phyloP scores from a whole-genome alignment of 192 early-diverging fungal genomes.

The Coemansia sp. region DNA sequence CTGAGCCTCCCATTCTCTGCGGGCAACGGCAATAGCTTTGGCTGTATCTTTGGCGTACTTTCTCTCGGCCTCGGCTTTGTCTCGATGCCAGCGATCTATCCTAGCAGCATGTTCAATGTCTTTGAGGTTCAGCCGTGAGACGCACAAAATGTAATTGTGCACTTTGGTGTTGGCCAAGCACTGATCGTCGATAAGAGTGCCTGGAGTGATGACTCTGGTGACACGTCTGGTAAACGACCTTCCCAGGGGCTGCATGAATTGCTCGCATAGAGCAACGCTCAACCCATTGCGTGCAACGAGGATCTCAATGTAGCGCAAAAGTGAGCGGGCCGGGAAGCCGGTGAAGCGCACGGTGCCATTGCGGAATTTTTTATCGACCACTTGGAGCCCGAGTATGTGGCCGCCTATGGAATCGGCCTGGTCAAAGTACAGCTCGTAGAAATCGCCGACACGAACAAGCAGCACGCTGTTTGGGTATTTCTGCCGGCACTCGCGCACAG shows the following conservation, averaged over 20 bases:
- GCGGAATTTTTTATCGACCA: constrained; percentile 63
- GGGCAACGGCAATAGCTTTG: constrained; percentile 3
- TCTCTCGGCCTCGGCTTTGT: constrained; percentile 5
- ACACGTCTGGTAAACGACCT: constrained; percentile 63
- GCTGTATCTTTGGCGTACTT: neutral
- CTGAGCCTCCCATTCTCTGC: constrained; percentile 5
- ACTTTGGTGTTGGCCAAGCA: constrained; percentile 56
- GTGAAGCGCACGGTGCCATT: constrained; percentile 59
- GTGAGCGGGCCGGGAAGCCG: constrained; percentile 63
- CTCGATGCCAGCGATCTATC: constrained; percentile 5
- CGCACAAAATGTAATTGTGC: constrained; percentile 74
- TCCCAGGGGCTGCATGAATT: constrained; percentile 52
- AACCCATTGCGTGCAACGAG: constrained; percentile 57
- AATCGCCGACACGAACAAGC: constrained; percentile 72
- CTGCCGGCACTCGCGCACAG: constrained; percentile 54
- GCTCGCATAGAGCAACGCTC: constrained; percentile 70
- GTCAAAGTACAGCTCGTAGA: constrained; percentile 76
- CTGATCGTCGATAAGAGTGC: constrained; percentile 77
- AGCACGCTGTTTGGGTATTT: constrained; percentile 67
- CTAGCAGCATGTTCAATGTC: neutral
- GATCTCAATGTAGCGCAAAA: constrained; percentile 64
- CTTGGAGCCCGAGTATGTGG: constrained; percentile 62
- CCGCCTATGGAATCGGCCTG: constrained; percentile 64
- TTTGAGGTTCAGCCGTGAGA: constrained; percentile 38
- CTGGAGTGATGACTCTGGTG: constrained; percentile 79